Conservation (phyloP, 1,284 basidiomycete species). For the Malassezia obtusa region DNA sequence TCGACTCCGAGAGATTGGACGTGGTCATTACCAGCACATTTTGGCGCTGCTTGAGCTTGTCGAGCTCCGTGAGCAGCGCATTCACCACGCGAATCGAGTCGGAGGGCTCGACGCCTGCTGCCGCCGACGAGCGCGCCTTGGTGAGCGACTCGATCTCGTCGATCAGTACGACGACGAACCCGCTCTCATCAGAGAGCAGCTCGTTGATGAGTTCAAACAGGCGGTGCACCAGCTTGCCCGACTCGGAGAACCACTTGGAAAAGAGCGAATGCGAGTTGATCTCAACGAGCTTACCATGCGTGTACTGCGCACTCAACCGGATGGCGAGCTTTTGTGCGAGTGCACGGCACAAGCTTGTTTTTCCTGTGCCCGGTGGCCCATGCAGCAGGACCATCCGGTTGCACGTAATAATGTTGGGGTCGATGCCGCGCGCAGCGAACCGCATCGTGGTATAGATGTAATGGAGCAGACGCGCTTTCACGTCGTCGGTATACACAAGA, state of each 20-base stretch:
- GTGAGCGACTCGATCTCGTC: slow-evolving; percentile 93
- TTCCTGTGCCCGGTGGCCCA: slow-evolving; percentile 94
- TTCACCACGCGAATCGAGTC: slow-evolving; percentile 96
- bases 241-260: slow-evolving; percentile 70
- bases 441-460: slow-evolving; percentile 88
- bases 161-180: slow-evolving; percentile 88
- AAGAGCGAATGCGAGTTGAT: slow-evolving; percentile 59
- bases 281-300: slow-evolving; percentile 76
- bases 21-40: slow-evolving; percentile 95
- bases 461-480: slow-evolving; percentile 77
- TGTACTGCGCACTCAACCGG: slow-evolving; percentile 74
- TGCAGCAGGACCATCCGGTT: slow-evolving; percentile 88
- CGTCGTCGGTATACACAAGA: slow-evolving; percentile 75
- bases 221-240: slow-evolving; percentile 91
- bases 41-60: slow-evolving; percentile 81
- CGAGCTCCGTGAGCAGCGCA: slow-evolving; percentile 88
- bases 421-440: slow-evolving; percentile 76
- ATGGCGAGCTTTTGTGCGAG: slow-evolving; percentile 92
- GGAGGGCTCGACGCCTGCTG: slow-evolving; percentile 84
- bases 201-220: slow-evolving; percentile 81
- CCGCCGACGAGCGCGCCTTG: slow-evolving; percentile 81
- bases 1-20: slow-evolving; percentile 85
- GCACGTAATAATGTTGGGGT: slow-evolving; percentile 87
- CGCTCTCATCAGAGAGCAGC: slow-evolving; percentile 73
- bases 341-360: slow-evolving; percentile 87